Conservation (phyloP, 495 filamentous ascomycete species). For the Thozetella sp. region DNA sequence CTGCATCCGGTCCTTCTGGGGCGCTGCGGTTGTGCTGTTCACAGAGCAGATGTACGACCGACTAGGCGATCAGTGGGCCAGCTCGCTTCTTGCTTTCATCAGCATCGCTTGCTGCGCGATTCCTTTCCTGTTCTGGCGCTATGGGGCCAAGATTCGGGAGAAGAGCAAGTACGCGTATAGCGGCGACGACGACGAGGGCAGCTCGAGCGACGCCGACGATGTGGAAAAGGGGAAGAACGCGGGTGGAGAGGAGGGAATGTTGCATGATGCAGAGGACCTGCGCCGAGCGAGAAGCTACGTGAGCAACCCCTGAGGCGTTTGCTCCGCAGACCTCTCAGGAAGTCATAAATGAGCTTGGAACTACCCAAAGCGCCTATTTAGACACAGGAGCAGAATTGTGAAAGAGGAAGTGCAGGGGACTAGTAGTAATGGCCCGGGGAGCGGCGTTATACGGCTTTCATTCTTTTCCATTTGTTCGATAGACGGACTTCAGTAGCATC, state of each 20-base stretch:
- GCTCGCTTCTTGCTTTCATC: conserved; percentile 69
- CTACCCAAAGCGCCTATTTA: no score
- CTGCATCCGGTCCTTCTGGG: conserved; percentile 78
- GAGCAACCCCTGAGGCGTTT: conserved; percentile 35
- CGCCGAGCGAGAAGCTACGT: conserved; percentile 42
- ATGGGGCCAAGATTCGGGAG: conserved; percentile 67
- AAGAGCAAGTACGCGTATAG: conserved; percentile 68
- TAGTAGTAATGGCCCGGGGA: no score
- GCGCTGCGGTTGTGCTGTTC: conserved; percentile 74
- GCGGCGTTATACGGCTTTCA: no score
- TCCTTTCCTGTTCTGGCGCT: conserved; percentile 76
- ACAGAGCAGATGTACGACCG: conserved; percentile 79
- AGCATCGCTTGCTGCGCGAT: conserved; percentile 74
- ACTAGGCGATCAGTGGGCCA: conserved; percentile 77
- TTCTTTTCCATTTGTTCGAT: no score
- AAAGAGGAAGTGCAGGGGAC: no score
- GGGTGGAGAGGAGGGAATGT: conserved; percentile 13
- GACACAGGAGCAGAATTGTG: no score
- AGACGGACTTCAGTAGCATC: no score
- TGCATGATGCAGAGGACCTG: conserved; percentile 31
- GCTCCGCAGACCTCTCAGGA: no score
- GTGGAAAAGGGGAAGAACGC: conserved; percentile 24
- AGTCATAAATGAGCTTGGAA: no score
- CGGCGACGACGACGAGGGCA: conserved; percentile 34
- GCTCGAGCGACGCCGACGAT: conserved; percentile 14